Percentiles rank a stretch among this genome's conserved stretches.
Conservation (phyloP, 164 flowering plant genomes). For the Chimonanthus praecox region DNA sequence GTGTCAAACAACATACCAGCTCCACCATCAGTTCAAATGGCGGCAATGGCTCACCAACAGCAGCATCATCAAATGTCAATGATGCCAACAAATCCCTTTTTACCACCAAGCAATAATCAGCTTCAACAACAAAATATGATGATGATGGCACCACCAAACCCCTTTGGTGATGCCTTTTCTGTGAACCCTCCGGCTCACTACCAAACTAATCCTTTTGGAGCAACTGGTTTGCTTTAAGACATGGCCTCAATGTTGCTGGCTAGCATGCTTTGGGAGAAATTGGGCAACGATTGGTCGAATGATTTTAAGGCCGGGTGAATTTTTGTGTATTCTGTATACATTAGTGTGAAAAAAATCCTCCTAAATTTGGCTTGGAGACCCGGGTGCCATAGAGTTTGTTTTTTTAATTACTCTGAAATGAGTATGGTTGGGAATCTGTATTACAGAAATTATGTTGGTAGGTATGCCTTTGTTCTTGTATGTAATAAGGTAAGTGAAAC, state of each 20-base stretch:
- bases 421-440: background rate
- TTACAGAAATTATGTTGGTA: background rate
- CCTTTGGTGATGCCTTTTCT: constrained; percentile 82
- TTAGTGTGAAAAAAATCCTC: background rate
- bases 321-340: constrained; percentile 4
- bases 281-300: background rate
- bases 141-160: constrained; percentile 54
- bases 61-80: constrained; percentile 6
- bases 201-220: constrained; percentile 84
- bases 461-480: background rate
- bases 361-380: background rate
- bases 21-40: constrained; percentile 71
- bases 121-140: constrained; percentile 32
- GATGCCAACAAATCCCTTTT: constrained; percentile 50
- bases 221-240: constrained; percentile 30
- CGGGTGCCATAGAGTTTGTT: too few relatives aligned
- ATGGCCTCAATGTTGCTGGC: background rate
- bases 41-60: constrained; percentile 59
- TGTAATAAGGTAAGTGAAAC: background rate
- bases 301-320: background rate
- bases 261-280: background rate
- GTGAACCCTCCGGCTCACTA: constrained; percentile 38
- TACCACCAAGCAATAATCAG: constrained; percentile 41
- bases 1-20: constrained; percentile 49
- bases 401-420: background rate